Evolutionary conservation across 192 early-diverging fungal species (phyloP), one percentile per base, ranked within the genome.

Genomic region (Umbelopsis vinacea): DNA sequence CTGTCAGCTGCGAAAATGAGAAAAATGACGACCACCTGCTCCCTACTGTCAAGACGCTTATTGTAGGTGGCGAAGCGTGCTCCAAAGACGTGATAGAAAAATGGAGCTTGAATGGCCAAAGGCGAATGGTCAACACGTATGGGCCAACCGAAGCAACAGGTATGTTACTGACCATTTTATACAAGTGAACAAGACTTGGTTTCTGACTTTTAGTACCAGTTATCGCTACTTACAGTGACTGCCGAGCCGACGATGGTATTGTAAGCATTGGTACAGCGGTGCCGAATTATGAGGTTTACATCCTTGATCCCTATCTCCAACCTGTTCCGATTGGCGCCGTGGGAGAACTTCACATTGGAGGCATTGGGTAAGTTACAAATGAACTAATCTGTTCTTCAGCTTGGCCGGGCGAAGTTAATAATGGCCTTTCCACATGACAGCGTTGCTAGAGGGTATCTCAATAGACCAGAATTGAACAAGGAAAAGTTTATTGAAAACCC

Each of bases 271-370:
- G 75, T 10, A 67, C 67, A 10, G 70, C 71, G 3, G 11, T 54
- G 17, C 47, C 70, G 19, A 76, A 76, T 63, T 37, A 33, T 26
- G 66, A 52, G 12, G 46, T 57, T 53, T 76, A 74, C 38, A 71
- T 79, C 19, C 26, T 79, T 11, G 78, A 76, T 76, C 19, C 35
- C 4, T 9, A 35, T 12, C 2, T 15, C 1, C 47, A 77, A n/a
- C 69, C 69, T 0, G 76, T 86, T 1, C 80, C 79, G 6, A 33
- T 67, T 46, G 86, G 86, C 17, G 74, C 29, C 7, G 22, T 68
- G 5, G 86, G 86, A 7, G 72, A 88, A 68, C 26, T 88, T 2
- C 73, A 53, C 54, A 73, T 88, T 35, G 81, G 76, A 23, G 86
- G 86, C 0, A 14, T 67, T 15, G 71, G 57, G 57, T 63, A 63